A percentile compares a stretch with the other conserved stretches of the same genome.
Evolutionary conservation across 2,329 filamentous ascomycete genomes (phyloP).

Genomic region (Calonectria multiphialidica): DNA sequence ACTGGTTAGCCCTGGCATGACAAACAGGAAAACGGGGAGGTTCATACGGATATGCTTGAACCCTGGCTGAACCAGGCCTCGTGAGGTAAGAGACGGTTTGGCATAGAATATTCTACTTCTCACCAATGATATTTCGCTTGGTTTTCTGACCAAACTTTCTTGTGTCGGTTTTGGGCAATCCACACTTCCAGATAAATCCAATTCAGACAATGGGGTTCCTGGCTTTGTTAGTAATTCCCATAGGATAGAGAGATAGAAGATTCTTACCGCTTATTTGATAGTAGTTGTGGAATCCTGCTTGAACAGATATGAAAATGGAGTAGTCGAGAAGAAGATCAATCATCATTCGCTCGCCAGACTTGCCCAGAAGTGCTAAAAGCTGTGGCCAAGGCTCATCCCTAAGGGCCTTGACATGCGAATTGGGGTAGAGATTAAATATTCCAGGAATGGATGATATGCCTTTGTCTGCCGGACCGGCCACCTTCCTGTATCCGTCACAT

Average conservation of each 20-base stretch:
- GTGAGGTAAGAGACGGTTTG: constrained; percentile 76
- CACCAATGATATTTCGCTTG: constrained; percentile 78
- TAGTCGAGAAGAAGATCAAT: constrained; percentile 81
- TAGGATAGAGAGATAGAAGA: background rate
- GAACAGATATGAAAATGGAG: constrained; percentile 77
- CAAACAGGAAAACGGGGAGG: too few species aligned
- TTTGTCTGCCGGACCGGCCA: constrained; percentile 46
- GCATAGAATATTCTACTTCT: constrained; percentile 90
- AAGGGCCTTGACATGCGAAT: constrained; percentile 76
- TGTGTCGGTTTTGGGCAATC: constrained; percentile 8
- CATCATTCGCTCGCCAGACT: constrained; percentile 82
- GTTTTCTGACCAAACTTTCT: constrained; percentile 39
- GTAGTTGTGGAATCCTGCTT: constrained; percentile 73
- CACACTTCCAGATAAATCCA: constrained; percentile 44
- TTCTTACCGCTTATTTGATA: constrained; percentile 81
- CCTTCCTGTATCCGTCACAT: constrained; percentile 82
- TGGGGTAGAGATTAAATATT: constrained; percentile 73
- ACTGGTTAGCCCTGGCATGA: constrained; percentile 29
- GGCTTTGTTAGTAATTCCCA: constrained; percentile 1
- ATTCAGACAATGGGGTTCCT: constrained; percentile 66
- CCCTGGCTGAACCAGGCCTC: constrained; percentile 77
- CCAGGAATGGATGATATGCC: constrained; percentile 69
- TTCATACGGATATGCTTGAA: constrained; percentile 83
- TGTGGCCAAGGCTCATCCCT: constrained; percentile 81
- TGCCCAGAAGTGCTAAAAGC: constrained; percentile 79